phyloP scores from a whole-genome alignment of 116 monocot species.

The Thalassia testudinum region DNA sequence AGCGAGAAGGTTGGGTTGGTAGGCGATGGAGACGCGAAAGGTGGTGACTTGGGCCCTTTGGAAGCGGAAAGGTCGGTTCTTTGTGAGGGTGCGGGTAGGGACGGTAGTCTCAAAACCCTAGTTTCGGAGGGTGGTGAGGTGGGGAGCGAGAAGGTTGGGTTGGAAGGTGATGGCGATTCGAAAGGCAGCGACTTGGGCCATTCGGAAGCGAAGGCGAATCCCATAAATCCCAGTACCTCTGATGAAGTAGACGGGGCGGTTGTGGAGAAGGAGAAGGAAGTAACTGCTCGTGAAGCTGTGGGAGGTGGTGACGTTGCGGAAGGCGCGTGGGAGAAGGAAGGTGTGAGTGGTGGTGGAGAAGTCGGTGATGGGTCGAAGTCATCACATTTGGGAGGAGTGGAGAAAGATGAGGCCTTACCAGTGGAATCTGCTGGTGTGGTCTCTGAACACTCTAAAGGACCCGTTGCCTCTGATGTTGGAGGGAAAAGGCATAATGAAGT shows the following conservation, averaged over 20 bases:
- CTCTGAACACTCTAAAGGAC: neutral
- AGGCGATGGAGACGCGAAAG: neutral
- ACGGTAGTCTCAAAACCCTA: too few relatives aligned
- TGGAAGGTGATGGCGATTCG: neutral
- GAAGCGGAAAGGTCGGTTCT: too few relatives aligned
- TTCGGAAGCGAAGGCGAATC: too few relatives aligned
- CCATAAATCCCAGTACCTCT: too few relatives aligned
- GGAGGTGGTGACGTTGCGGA: neutral
- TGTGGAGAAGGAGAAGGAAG: neutral
- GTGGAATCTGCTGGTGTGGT: neutral
- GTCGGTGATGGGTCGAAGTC: neutral
- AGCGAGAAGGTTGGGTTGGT: neutral
- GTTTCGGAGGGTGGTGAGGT: neutral
- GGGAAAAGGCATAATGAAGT: neutral
- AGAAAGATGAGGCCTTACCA: neutral
- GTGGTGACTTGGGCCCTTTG: too few relatives aligned
- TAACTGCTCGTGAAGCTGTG: neutral
- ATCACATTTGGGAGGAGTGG: neutral
- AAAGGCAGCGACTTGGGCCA: too few relatives aligned
- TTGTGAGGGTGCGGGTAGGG: too few relatives aligned
- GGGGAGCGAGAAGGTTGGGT: neutral
- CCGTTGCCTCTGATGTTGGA: neutral
- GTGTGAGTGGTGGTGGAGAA: neutral
- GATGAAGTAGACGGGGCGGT: neutral
- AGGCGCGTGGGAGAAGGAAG: neutral